These are phyloP conservation scores for Naganishia sp. DNA, from an alignment of 1,284 basidiomycete genomes.

Conservation along the genomic window DNA sequence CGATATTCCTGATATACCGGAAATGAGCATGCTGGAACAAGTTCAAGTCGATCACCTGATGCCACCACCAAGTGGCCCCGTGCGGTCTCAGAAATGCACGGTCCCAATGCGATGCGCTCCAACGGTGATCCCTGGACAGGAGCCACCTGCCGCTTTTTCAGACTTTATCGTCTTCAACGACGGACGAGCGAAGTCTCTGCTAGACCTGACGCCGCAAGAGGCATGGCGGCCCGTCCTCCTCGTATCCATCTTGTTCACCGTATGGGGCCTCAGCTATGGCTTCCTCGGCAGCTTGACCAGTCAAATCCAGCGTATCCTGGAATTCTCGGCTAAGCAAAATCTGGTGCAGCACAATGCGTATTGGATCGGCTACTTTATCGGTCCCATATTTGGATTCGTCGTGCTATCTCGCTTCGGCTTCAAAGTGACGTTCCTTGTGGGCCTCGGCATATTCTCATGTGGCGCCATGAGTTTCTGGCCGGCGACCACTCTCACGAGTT, in stretches of 20 bases:
- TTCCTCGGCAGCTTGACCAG: slow-evolving; percentile 49
- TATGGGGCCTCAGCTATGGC: slow-evolving; percentile 53
- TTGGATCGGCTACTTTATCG: slow-evolving; percentile 49
- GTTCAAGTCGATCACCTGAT: slow-evolving; percentile 19
- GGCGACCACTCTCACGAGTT: slow-evolving; percentile 47
- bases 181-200: slow-evolving; percentile 38
- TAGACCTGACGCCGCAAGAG: slow-evolving; percentile 44
- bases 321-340: slow-evolving; percentile 36
- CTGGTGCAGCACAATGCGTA: slow-evolving; percentile 48
- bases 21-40: slow-evolving; percentile 13
- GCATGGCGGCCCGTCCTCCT: slow-evolving; percentile 49
- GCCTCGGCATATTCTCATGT: slow-evolving; percentile 47
- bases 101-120: slow-evolving; percentile 24
- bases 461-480: slow-evolving; percentile 54
- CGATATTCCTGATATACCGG: slow-evolving; percentile 16
- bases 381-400: slow-evolving; percentile 45
- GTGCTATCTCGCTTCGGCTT: slow-evolving; percentile 45
- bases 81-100: slow-evolving; percentile 7
- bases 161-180: slow-evolving; percentile 29
- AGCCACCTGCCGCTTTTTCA: slow-evolving; percentile 27
- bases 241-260: slow-evolving; percentile 50
- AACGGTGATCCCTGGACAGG: slow-evolving; percentile 7
- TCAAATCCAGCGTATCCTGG: slow-evolving; percentile 44
- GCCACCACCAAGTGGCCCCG: background rate
- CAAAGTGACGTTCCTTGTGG: slow-evolving; percentile 52